Base-by-base conservation (phyloP, 176 grass and related monocot genomes). In the Lolium multiflorum region DNA sequence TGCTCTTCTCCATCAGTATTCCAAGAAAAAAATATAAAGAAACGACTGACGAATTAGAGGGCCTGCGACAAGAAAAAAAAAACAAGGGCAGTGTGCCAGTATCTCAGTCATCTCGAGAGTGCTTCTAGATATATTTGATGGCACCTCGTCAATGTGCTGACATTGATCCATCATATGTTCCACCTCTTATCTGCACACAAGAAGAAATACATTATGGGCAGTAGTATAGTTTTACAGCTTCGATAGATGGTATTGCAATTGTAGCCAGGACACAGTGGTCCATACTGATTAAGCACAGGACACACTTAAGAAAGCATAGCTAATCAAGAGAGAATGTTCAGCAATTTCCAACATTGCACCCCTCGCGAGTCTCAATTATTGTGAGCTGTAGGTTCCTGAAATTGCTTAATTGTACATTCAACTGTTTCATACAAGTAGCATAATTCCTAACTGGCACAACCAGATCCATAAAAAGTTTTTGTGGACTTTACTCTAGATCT, bases 151-250 rank as follows among this genome's bases (percentile, higher is more conserved):
- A 39, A 68, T 49, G 6, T 35, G 41, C 57, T 87, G 55, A 11
- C 58, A 60, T 16, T 71, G 21, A 59, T 68, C 12, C 60, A 77
- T 98, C 88, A 98, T 81, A 93, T 94, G 75, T 95, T 86, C 96
- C 96, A 98, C 81, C 88, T 94, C 84, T 82, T 95, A 79, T 98
- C 96, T 98, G 91, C 78, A 70, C 9, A 85, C 9, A 55, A 65
- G 18, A 11, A 74, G 24, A 47, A 11, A 24, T 57, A 46, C 47
- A 67, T 55, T 21, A 61, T 71, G 15, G 22, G 71, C 6, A 14
- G 28, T 35, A 10, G 2, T 71, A 63, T 16, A 5, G 16, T 52
- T 48, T 22, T 63, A 63, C 9, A 0, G 22, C n/a, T 31, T 13
- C 38, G 26, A 12, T 49, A n/a, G 22, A 74, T n/a, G 56, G 41